Evolutionary conservation across 768 basidiomycete species (phyloP).

Genomic region (Mrakia gelida): DNA sequence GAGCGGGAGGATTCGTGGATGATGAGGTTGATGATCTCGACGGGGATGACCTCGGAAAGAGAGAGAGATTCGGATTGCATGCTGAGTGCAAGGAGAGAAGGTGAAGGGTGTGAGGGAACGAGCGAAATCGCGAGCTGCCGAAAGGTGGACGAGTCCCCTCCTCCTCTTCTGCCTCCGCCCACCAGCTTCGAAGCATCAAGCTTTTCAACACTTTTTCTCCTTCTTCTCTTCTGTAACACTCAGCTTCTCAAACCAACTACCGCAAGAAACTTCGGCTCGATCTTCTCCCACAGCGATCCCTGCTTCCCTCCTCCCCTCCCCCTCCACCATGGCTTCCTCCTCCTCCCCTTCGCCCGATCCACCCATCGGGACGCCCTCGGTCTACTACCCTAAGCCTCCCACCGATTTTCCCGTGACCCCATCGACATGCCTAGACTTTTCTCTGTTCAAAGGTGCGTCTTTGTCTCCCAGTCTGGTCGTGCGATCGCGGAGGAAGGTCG

Average conservation of each 20-base stretch:
- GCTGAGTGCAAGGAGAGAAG: not conserved
- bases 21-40: not conserved
- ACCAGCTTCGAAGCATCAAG: no score
- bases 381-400: constrained; percentile 29
- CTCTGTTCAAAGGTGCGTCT: constrained; percentile 29
- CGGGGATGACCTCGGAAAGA: not conserved
- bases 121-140: not conserved
- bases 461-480: not conserved
- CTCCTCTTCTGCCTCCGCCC: not conserved
- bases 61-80: not conserved
- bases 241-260: not conserved
- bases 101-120: not conserved
- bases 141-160: not conserved
- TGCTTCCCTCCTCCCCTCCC: not conserved
- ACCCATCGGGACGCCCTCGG: constrained; percentile 12
- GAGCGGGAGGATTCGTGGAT: not conserved
- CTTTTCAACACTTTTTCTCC: no score
- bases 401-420: constrained; percentile 22
- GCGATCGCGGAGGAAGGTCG: not conserved
- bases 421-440: constrained; percentile 26
- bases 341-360: not conserved
- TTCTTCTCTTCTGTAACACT: no score
- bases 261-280: no score
- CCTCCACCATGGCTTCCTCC: not conserved
- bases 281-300: not conserved